A percentile compares a stretch with the other conserved stretches of the same genome.
phyloP scores from a whole-genome alignment of 2,329 filamentous ascomycete species.

The Talaromyces sp. region DNA sequence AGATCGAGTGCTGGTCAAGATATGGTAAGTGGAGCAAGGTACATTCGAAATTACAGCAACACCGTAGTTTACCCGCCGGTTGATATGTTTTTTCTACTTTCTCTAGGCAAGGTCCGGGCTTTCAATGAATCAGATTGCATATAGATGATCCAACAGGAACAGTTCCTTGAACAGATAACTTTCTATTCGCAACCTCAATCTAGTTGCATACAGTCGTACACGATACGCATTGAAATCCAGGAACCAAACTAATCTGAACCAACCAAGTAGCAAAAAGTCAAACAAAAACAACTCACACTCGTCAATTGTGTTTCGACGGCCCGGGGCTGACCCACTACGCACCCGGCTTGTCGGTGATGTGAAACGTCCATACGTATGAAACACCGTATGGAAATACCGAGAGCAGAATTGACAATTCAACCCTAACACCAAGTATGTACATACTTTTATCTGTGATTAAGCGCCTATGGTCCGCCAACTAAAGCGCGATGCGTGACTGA shows the following conservation, averaged over 20 bases:
- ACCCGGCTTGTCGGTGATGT: neutral
- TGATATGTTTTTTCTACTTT: neutral
- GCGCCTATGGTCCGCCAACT: neutral
- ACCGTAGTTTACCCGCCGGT: conserved; percentile 7
- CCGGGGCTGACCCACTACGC: neutral
- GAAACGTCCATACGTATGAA: neutral
- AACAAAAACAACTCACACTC: neutral
- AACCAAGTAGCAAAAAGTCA: neutral
- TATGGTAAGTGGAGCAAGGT: neutral
- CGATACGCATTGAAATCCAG: conserved; percentile 1
- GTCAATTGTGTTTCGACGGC: neutral
- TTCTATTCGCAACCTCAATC: neutral
- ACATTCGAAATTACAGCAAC: conserved; percentile 8
- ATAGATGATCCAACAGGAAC: neutral
- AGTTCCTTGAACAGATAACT: neutral
- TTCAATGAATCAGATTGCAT: neutral
- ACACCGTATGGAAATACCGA: neutral
- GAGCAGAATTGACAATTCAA: neutral
- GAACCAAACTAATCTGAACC: neutral
- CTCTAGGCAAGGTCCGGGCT: neutral
- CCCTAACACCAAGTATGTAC: neutral
- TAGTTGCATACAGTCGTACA: neutral
- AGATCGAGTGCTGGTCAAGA: too few species aligned
- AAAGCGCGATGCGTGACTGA: neutral
- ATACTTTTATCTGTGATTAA: neutral